A percentile compares a stretch with the other conserved stretches of the same genome.
phyloP scores from a whole-genome alignment of 2,329 filamentous ascomycete genomes.

The Fusarium falciforme region DNA sequence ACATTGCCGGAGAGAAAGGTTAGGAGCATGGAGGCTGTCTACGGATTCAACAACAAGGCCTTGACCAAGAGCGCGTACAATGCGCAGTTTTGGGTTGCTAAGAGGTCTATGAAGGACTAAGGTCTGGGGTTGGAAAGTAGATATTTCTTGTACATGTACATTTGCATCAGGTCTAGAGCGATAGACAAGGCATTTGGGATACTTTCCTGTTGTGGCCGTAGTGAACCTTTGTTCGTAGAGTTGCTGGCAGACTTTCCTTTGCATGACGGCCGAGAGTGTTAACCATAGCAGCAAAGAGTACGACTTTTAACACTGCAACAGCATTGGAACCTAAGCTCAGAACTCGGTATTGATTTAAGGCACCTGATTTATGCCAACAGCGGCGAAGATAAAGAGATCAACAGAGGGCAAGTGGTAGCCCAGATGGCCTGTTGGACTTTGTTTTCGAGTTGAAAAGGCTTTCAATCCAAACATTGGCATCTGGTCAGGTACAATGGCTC shows the following conservation, averaged over 20 bases:
- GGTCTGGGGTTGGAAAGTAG: neutral
- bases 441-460: neutral
- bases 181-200: neutral
- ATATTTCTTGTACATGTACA: neutral
- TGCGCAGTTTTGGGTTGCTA: conserved; percentile 66
- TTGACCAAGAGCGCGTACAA: conserved; percentile 65
- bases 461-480: neutral
- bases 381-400: neutral
- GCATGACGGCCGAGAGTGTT: neutral
- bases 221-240: neutral
- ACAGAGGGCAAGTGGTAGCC: neutral
- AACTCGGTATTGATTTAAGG: neutral
- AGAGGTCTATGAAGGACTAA: conserved; percentile 21
- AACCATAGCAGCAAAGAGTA: neutral
- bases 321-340: neutral
- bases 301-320: neutral
- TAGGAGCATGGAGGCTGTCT: conserved; percentile 60
- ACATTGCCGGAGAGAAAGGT: conserved; percentile 57
- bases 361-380: neutral
- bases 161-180: neutral
- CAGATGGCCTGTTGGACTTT: neutral
- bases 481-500: no score
- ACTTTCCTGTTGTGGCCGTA: neutral
- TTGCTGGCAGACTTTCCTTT: neutral
- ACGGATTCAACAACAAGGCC: conserved; percentile 63